phyloP scores from a whole-genome alignment of 345 rosid genomes.

The Hypericum perforatum region DNA sequence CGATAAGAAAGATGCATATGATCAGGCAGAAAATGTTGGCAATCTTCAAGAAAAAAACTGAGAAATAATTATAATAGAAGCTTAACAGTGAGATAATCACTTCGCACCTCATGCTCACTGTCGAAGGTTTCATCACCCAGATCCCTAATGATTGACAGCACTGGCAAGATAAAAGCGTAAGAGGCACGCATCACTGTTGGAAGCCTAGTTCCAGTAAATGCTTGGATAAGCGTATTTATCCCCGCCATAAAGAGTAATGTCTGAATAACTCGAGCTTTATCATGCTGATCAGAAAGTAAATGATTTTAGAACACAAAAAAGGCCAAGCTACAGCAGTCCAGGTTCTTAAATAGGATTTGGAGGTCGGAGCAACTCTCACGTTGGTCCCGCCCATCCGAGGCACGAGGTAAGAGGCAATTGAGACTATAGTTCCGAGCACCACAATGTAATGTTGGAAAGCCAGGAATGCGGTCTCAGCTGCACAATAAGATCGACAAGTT shows the following conservation, averaged over 20 bases:
- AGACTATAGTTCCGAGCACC: constrained; percentile 77
- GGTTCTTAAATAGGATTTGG: background rate
- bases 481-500: constrained; percentile 10
- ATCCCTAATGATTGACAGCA: constrained; percentile 73
- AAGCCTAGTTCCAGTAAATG: constrained; percentile 76
- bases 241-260: constrained; percentile 79
- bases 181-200: constrained; percentile 96
- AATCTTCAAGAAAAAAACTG: too few species aligned
- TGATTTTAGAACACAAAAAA: constrained; percentile 11
- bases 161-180: constrained; percentile 59
- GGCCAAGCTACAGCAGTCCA: background rate
- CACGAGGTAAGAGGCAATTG: constrained; percentile 58
- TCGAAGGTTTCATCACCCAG: constrained; percentile 34
- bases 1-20: too few species aligned
- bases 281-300: constrained; percentile 45
- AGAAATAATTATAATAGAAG: background rate
- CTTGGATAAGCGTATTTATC: constrained; percentile 83
- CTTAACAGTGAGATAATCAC: background rate
- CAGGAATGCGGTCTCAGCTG: constrained; percentile 61
- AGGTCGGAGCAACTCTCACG: constrained; percentile 32
- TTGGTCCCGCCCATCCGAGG: constrained; percentile 73
- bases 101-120: constrained; percentile 50
- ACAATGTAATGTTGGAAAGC: constrained; percentile 95
- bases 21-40: too few species aligned
- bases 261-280: constrained; percentile 80